These are phyloP conservation scores for Teunomyces aglyptinius DNA, from an alignment of 805 yeast genomes.

Conservation along the genomic window DNA sequence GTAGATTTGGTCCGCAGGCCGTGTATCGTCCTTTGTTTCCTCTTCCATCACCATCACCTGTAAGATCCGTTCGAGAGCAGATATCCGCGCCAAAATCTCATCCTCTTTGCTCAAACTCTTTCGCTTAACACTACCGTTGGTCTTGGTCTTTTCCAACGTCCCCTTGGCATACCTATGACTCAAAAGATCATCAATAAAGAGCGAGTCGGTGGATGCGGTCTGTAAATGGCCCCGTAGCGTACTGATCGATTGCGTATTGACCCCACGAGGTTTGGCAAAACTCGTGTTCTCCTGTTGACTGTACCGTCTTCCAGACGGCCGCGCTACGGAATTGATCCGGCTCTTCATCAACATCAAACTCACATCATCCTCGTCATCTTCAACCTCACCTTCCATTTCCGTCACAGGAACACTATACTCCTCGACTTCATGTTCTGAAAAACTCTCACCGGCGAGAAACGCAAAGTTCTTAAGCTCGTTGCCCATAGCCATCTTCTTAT, in stretches of 20 bases:
- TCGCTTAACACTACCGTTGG: slow-evolving; percentile 12
- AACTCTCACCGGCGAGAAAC: slow-evolving; percentile 30
- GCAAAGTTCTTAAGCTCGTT: slow-evolving; percentile 33
- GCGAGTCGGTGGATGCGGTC: slow-evolving; percentile 39
- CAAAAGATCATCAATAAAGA: slow-evolving; percentile 34
- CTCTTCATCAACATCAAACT: slow-evolving; percentile 25
- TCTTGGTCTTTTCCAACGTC: slow-evolving; percentile 11
- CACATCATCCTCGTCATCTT: slow-evolving; percentile 24
- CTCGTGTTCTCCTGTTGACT: slow-evolving; percentile 14
- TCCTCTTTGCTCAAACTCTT: slow-evolving; percentile 4
- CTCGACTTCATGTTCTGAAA: slow-evolving; percentile 13
- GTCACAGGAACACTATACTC: slow-evolving; percentile 10
- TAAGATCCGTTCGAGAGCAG: background rate
- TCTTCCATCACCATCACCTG: slow-evolving; percentile 1
- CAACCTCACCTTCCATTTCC: slow-evolving; percentile 9
- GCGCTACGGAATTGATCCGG: slow-evolving; percentile 24
- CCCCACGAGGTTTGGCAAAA: slow-evolving; percentile 7
- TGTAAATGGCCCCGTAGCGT: slow-evolving; percentile 32
- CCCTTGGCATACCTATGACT: slow-evolving; percentile 25
- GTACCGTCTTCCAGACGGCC: slow-evolving; percentile 11
- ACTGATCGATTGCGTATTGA: slow-evolving; percentile 28
- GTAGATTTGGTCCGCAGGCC: slow-evolving; percentile 14
- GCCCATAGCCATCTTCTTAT: slow-evolving; percentile 12
- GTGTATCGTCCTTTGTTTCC: slow-evolving; percentile 10
- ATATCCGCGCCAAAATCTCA: slow-evolving; percentile 17